Base-by-base conservation (phyloP, 805 yeast genomes). In the Myxozyma neglecta region DNA sequence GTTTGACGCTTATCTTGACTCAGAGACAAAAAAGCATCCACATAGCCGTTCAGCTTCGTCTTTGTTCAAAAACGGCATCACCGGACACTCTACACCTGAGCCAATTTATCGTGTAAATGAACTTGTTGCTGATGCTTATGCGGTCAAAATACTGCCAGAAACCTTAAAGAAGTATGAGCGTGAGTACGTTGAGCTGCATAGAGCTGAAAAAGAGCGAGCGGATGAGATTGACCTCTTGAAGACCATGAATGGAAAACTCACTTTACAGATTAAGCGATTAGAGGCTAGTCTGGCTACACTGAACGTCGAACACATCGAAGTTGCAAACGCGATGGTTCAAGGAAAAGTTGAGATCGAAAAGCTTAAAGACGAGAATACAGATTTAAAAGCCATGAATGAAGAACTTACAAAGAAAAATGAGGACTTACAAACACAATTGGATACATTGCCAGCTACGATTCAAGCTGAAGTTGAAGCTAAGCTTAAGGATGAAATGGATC, bases 291-390 rank as follows among this genome's bases (percentile, higher is more conserved):
- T 86, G 70, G 83, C 87, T 2, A 77, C 83, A 1, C 76, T 93
- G 61, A 90, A 89, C 71, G 80, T 83, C 63, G 97, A 92, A 70
- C 97, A 94, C 73, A 83, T 91, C 35, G 88, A 84, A 57, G 83
- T 91, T 43, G 96, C 96, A 3, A 93, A 92, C 74, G 90, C 86
- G 67, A 84, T 94, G 85, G 90, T 93, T 39, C 84, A 84, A 65
- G 87, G 89, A 44, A 86, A 94, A 70, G 83, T 92, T 45, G 82
- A 79, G 57, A 79, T 88, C 32, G 97, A 96, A 1, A 86, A 87
- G 39, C 73, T 93, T 32, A 78, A 81, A 53, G 93, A 89, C 68
- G 96, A 90, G 61, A 89, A 89, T 63, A 80, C 77, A 32, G 89
- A 85, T 49, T 75, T 91, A 53, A 72, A 76, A 34, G 71, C 73